Evolutionary conservation across 2,329 filamentous ascomycete species (phyloP).

Genomic region (Ascochyta clinopodiicola): DNA sequence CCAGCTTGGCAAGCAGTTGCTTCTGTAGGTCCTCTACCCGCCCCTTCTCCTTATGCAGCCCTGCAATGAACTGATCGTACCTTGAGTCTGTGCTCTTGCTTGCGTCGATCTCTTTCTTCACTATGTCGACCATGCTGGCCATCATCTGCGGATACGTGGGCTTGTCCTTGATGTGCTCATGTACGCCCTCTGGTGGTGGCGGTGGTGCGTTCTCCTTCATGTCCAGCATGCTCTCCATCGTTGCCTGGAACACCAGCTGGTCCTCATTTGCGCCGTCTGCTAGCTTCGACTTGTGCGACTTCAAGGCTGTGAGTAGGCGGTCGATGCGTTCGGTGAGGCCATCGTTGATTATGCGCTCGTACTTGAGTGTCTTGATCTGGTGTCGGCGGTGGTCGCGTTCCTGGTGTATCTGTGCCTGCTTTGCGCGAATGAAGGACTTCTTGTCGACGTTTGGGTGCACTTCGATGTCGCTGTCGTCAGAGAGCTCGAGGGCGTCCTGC

Average conservation of each 20-base stretch:
- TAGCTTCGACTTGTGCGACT: constrained; percentile 68
- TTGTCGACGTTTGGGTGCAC: constrained; percentile 99
- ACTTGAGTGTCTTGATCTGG: constrained; percentile 90
- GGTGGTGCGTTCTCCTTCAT: constrained; percentile 65
- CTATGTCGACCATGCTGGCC: constrained; percentile 91
- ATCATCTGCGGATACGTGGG: constrained; percentile 97
- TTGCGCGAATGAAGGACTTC: constrained; percentile 95
- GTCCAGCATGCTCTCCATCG: constrained; percentile 80
- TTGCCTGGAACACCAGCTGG: constrained; percentile 84
- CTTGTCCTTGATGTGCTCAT: constrained; percentile 74
- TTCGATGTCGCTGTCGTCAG: constrained; percentile 97
- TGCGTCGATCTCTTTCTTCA: constrained; percentile 84
- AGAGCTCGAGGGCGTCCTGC: constrained; percentile 90
- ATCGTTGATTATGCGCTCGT: constrained; percentile 92
- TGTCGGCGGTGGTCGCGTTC: constrained; percentile 84
- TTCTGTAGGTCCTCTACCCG: constrained; percentile 82
- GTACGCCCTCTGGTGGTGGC: constrained; percentile 79
- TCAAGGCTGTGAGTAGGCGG: constrained; percentile 74
- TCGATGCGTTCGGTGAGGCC: constrained; percentile 86
- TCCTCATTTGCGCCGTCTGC: constrained; percentile 59
- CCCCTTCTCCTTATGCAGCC: constrained; percentile 75
- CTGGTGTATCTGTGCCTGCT: constrained; percentile 95
- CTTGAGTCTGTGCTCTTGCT: constrained; percentile 68
- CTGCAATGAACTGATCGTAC: constrained; percentile 77
- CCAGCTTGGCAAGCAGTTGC: constrained; percentile 75